Conservation (phyloP, 192 early-diverging fungal species). For the Entomortierella chlamydospora region DNA sequence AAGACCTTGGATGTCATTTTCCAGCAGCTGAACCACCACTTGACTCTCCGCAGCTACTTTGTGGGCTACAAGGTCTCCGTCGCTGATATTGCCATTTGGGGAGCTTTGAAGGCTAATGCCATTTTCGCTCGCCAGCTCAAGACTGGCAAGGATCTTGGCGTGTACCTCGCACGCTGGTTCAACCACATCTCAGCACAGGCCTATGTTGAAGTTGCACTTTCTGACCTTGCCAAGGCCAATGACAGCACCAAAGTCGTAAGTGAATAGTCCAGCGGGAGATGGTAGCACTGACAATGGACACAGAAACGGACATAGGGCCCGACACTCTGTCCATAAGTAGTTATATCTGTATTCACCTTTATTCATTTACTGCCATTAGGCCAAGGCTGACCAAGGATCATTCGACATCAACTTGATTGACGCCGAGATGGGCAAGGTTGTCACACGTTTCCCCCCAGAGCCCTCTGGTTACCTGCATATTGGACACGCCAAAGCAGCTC, state of each 20-base stretch:
- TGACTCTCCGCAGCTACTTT: slow-evolving; percentile 85
- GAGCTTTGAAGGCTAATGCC: slow-evolving; percentile 78
- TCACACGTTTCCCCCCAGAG: slow-evolving; percentile 99
- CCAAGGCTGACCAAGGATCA: slow-evolving; percentile 74
- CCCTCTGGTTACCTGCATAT: slow-evolving; percentile 99
- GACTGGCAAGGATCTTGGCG: slow-evolving; percentile 74
- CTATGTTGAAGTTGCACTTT: slow-evolving; percentile 62
- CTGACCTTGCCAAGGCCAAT: slow-evolving; percentile 58
- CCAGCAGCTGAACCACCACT: slow-evolving; percentile 80
- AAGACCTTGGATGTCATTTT: slow-evolving; percentile 78
- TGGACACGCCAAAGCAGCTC: slow-evolving; percentile 98
- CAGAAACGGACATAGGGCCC: too few species aligned
- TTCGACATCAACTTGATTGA: slow-evolving; percentile 92
- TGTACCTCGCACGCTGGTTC: slow-evolving; percentile 86
- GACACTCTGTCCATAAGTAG: too few species aligned
- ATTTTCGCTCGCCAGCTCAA: slow-evolving; percentile 87
- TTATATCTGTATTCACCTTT: too few species aligned
- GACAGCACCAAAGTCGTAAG: slow-evolving; percentile 61
- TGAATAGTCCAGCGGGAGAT: background rate
- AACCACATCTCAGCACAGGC: slow-evolving; percentile 72
- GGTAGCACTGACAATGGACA: too few species aligned
- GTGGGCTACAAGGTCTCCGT: slow-evolving; percentile 80
- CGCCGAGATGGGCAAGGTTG: slow-evolving; percentile 88
- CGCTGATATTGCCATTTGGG: slow-evolving; percentile 92
- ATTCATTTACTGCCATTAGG: slow-evolving; percentile 12